Evolutionary conservation across 768 basidiomycete genomes (phyloP), one percentile per base, ranked within the genome.

Genomic region (Suillus clintonianus): DNA sequence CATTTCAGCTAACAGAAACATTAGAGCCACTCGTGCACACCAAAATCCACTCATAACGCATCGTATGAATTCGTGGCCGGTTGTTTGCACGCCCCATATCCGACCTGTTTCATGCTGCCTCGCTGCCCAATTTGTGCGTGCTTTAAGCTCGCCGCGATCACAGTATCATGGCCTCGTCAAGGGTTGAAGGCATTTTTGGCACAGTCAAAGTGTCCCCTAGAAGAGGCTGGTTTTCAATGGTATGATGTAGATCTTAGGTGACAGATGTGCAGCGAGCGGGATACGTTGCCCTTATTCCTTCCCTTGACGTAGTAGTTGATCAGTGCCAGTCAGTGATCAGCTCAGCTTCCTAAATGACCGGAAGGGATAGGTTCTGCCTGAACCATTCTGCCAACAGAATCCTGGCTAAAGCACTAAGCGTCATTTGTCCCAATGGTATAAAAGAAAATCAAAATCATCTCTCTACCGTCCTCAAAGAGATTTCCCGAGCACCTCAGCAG

Each of bases 171-270:
- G 66, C 59, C 42, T 32, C 60, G 64, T 17, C 62, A 61, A n/a
- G n/a, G n/a, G 17, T 53, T 72, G 51, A 71, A 45, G 55, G 15
- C 64, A n/a, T 72, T 72, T 22, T 17, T 71, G 24, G 17, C 17
- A 47, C 69, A 68, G 2, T 71, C 71, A 17, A 8, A 5, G 27
- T 72, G 69, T 34, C 71, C 69, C 13, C 61, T 71, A 9, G 66
- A n/a, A 65, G 64, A 65, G 41, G 32, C 69, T 71, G 10, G 62
- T 70, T 34, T 60, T 69, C 14, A 67, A 67, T 2, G 19, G 62
- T n/a, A 64, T 69, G 19, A 62, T 53, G 57, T 53, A 59, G 53
- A 62, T n/a, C n/a, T n/a, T n/a, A n/a, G n/a, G n/a, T 65, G 11
- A 69, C 42, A 27, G 68, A 71, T 56, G 61, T 62, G 32, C 65